Evolutionary conservation across 2,329 filamentous ascomycete genomes (phyloP).

Genomic region (Lecanicillium sp.): DNA sequence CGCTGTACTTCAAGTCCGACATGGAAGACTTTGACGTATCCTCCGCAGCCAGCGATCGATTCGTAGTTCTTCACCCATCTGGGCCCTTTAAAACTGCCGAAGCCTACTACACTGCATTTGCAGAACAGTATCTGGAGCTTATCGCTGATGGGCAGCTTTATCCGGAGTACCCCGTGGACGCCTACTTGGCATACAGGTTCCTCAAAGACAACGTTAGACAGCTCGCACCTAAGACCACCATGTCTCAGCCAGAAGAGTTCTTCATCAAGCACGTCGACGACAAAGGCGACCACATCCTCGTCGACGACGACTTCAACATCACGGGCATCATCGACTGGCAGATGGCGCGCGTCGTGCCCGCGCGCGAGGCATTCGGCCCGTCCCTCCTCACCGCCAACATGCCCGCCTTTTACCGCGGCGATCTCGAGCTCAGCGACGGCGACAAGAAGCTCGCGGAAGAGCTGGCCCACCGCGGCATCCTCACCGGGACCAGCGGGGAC

Average conservation of each 20-base stretch:
- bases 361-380: constrained; percentile 7
- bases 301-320: constrained; percentile 35
- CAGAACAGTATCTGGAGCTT: background rate
- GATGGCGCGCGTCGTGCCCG: background rate
- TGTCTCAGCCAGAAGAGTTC: constrained; percentile 19
- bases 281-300: constrained; percentile 39
- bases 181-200: constrained; percentile 31
- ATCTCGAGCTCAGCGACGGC: background rate
- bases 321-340: constrained; percentile 23
- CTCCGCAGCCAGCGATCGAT: background rate
- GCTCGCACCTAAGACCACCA: background rate
- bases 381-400: constrained; percentile 7
- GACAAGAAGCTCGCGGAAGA: background rate
- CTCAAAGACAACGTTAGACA: constrained; percentile 19
- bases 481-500: background rate
- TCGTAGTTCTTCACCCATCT: background rate
- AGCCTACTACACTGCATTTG: constrained; percentile 1
- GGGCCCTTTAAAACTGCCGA: background rate
- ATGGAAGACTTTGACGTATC: background rate
- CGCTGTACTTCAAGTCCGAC: background rate
- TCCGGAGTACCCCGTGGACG: constrained; percentile 18
- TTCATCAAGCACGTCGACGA: constrained; percentile 40
- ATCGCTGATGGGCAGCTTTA: constrained; percentile 20
- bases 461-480: background rate
- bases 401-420: background rate